These are phyloP conservation scores for Bothriochloa decipiens DNA, from an alignment of 176 grass and related monocot species.

Conservation along the genomic window DNA sequence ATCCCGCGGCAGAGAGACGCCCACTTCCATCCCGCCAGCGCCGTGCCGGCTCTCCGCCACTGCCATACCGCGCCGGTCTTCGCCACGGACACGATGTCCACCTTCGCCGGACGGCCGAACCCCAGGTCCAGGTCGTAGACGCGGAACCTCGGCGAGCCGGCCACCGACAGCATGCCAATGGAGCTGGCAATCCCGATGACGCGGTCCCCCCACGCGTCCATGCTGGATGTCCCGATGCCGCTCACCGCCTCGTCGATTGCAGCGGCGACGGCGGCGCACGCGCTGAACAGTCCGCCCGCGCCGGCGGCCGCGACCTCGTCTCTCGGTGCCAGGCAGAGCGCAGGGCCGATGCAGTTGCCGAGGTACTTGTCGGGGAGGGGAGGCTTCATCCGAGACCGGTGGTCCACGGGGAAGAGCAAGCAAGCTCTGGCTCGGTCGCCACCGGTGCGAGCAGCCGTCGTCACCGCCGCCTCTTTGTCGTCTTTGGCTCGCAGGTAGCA, in stretches of 20 bases:
- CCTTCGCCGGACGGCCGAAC: slow-evolving; percentile 55
- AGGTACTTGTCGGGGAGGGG: slow-evolving; percentile 52
- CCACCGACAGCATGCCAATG: slow-evolving; percentile 19
- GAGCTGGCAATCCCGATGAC: slow-evolving; percentile 10
- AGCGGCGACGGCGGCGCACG: slow-evolving; percentile 30
- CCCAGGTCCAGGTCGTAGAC: slow-evolving; percentile 67
- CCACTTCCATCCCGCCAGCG: slow-evolving; percentile 52
- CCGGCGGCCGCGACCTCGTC: slow-evolving; percentile 13
- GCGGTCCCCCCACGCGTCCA: background rate
- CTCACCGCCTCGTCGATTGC: slow-evolving; percentile 19
- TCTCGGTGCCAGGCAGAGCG: background rate
- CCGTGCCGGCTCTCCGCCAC: slow-evolving; percentile 38
- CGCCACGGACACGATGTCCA: slow-evolving; percentile 51
- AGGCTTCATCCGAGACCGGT: slow-evolving; percentile 34
- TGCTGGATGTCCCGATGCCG: background rate
- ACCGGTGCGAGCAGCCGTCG: background rate
- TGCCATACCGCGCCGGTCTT: slow-evolving; percentile 43
- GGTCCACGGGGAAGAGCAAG: slow-evolving; percentile 40
- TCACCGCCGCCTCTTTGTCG: background rate
- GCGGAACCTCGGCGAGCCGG: background rate
- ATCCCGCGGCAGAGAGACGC: slow-evolving; percentile 36
- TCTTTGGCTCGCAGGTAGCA: slow-evolving; percentile 37
- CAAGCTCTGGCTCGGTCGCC: background rate
- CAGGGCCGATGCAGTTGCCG: slow-evolving; percentile 58
- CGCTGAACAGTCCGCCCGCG: slow-evolving; percentile 18